A percentile compares a stretch with the other conserved stretches of the same genome.
phyloP scores from a whole-genome alignment of 2,329 filamentous ascomycete species.

The Fusarium neocosmosporiellum region DNA sequence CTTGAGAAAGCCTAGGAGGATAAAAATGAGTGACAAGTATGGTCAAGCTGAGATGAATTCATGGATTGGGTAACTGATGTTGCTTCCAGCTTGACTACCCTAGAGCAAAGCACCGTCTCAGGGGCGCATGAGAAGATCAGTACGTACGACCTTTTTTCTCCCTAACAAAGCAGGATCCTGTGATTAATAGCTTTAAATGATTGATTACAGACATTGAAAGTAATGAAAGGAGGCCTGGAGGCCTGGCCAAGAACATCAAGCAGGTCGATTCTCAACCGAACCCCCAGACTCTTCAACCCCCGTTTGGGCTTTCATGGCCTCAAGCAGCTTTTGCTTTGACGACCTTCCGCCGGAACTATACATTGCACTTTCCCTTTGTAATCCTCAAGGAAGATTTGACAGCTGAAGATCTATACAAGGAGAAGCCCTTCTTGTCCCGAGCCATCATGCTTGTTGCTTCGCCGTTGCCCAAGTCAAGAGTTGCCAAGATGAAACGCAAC shows the following conservation, averaged over 20 bases:
- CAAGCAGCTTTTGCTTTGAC: constrained; percentile 51
- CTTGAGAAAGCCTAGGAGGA: constrained; percentile 47
- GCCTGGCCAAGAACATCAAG: neutral
- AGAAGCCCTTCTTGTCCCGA: constrained; percentile 54
- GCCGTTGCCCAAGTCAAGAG: constrained; percentile 40
- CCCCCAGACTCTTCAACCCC: constrained; percentile 23
- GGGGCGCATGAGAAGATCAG: neutral
- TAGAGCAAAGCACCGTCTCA: neutral
- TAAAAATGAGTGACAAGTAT: constrained; percentile 44
- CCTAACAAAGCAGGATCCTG: too few relatives aligned
- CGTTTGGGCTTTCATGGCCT: constrained; percentile 53
- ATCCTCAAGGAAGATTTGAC: constrained; percentile 45
- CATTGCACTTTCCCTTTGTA: constrained; percentile 54
- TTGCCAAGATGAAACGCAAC: constrained; percentile 55
- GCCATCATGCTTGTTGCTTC: constrained; percentile 53
- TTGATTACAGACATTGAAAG: neutral
- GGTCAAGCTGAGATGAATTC: neutral
- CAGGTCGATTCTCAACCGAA: neutral
- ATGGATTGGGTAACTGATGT: neutral
- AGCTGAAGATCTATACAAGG: constrained; percentile 44
- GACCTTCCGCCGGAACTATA: constrained; percentile 48
- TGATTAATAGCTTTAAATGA: neutral
- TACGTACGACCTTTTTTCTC: neutral
- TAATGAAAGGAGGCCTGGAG: neutral
- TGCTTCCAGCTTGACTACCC: neutral